Conservation (phyloP, 116 monocot species). For the Thalassia testudinum region DNA sequence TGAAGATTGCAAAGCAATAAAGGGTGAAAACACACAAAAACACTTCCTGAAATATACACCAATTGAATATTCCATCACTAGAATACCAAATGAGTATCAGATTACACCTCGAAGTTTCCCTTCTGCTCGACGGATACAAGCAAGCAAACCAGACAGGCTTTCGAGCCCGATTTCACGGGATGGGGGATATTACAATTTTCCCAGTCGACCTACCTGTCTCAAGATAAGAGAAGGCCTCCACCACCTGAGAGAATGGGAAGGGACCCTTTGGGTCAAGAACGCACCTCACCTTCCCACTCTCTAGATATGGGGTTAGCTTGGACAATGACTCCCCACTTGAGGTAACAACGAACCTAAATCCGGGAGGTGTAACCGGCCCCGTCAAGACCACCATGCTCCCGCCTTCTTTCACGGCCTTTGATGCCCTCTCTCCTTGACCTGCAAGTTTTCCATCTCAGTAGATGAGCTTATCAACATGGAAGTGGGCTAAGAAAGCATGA, state of each 20-base stretch:
- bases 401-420: slow-evolving; percentile 80
- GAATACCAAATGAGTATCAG: neutral
- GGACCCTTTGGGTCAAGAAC: slow-evolving; percentile 72
- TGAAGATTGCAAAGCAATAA: no score
- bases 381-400: slow-evolving; percentile 69
- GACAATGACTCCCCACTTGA: slow-evolving; percentile 48
- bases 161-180: slow-evolving; percentile 26
- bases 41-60: slow-evolving; percentile 31
- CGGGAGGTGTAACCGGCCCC: slow-evolving; percentile 56
- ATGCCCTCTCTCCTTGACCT: slow-evolving; percentile 79
- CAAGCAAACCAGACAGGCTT: neutral
- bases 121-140: neutral
- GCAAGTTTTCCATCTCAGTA: neutral
- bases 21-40: slow-evolving; percentile 28
- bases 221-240: slow-evolving; percentile 76
- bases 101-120: no score
- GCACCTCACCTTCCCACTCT: slow-evolving; percentile 69
- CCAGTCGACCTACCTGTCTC: slow-evolving; percentile 83
- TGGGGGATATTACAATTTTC: slow-evolving; percentile 89
- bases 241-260: slow-evolving; percentile 51
- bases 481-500: no score
- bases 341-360: slow-evolving; percentile 88
- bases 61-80: neutral
- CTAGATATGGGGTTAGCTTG: slow-evolving; percentile 60
- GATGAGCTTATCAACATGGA: no score